Evolutionary conservation across 441 rosid species (phyloP), one percentile per base, ranked within the genome.

Genomic region (Adansonia grandidieri): DNA sequence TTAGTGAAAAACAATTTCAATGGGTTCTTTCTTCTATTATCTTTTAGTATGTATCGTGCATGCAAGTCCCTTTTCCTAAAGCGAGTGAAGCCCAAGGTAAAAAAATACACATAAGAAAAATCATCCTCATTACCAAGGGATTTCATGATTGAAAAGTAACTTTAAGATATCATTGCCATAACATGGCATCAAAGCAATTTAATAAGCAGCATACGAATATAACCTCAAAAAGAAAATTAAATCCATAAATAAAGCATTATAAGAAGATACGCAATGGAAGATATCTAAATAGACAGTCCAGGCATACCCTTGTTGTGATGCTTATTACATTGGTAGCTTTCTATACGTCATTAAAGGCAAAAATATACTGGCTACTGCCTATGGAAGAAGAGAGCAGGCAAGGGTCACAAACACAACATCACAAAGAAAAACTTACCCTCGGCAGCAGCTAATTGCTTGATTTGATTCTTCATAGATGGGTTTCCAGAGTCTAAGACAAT

Each of bases 401-500:
- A 6, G 9, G 0, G 50, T 15, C 7, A 28, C 20, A 72, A n/a
- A 17, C 57, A 68, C 37, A 69, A 19, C 6, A 82, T 76, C 48
- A 53, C 22, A 77, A 78, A 10, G 24, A 81, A 77, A 80, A 77
- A 68, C 84, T 84, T 89, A 96, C 99, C 90, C 85, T 97, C 99
- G 70, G 86, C 97, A 82, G 85, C 95, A 79, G 84, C 94, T 82
- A 94, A 54, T 85, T 89, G 91, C 90, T 90, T 90, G 79, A 89
- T 81, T 79, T 90, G 96, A 83, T 79, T 84, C 82, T 91, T 89
- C 88, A 89, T 80, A 32, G 95, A 85, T 19, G 99, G 97, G 85
- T 87, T 92, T 78, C 91, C 98, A 80, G 86, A 91, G 50, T 97
- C 99, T 80, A 97, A 85, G 64, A 97, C 88, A 81, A 97, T 95